Evolutionary conservation across 768 basidiomycete species (phyloP).

Genomic region (Russula abietina): DNA sequence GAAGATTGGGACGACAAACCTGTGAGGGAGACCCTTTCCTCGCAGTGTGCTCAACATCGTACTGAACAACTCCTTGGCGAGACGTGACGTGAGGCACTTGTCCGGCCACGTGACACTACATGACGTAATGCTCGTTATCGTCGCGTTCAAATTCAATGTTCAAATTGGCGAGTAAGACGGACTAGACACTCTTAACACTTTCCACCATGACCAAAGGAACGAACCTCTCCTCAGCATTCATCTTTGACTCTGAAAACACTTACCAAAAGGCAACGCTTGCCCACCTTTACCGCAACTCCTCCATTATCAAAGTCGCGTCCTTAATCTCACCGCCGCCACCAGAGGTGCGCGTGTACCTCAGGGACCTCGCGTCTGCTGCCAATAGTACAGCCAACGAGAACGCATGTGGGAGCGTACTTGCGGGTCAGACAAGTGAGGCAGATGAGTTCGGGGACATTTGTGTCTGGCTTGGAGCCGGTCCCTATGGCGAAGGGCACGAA

Average conservation of each 20-base stretch:
- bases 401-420: constrained; percentile 47
- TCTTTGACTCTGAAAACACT: constrained; percentile 16
- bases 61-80: neutral
- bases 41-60: constrained; percentile 37
- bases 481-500: constrained; percentile 33
- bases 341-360: constrained; percentile 14
- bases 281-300: constrained; percentile 22
- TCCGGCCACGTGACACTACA: neutral
- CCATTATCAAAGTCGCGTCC: constrained; percentile 20
- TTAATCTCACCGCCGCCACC: constrained; percentile 17
- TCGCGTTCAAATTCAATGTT: neutral
- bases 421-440: constrained; percentile 48
- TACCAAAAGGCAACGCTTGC: constrained; percentile 20
- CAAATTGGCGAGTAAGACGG: too few relatives aligned
- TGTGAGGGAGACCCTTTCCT: constrained; percentile 36
- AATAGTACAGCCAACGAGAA: constrained; percentile 37
- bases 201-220: constrained; percentile 9
- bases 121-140: neutral
- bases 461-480: constrained; percentile 45
- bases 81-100: neutral
- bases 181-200: neutral
- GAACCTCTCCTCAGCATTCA: constrained; percentile 14
- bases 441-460: constrained; percentile 52
- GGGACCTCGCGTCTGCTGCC: constrained; percentile 36
- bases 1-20: constrained; percentile 28